Conservation (phyloP, 228 moss, liverwort and hornwort genomes). For the Sphagnum fallax region DNA sequence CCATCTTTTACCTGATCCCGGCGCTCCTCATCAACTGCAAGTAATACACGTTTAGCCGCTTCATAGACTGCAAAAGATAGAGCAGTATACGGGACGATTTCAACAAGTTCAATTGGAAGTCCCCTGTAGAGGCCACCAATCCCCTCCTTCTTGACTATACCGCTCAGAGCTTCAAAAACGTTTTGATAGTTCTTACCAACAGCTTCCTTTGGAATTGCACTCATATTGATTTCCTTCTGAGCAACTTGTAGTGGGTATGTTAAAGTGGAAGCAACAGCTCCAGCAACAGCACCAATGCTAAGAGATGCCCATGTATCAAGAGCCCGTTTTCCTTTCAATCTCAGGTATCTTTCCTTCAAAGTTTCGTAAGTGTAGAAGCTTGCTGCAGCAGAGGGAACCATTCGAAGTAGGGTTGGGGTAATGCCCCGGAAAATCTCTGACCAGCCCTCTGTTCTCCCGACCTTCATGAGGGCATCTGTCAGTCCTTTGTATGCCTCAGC, state of each 20-base stretch:
- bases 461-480: conserved; percentile 22
- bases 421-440: conserved; percentile 66
- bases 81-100: conserved; percentile 74
- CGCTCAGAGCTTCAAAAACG: conserved; percentile 59
- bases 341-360: conserved; percentile 42
- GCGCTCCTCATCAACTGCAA: conserved; percentile 65
- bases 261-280: conserved; percentile 49
- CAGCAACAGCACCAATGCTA: conserved; percentile 66
- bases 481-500: conserved; percentile 62
- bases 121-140: conserved; percentile 62
- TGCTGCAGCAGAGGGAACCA: conserved; percentile 62
- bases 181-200: conserved; percentile 55
- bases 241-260: conserved; percentile 79
- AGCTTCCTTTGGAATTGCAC: conserved; percentile 37
- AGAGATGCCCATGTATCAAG: conserved; percentile 46
- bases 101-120: conserved; percentile 30
- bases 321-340: conserved; percentile 11
- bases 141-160: conserved; percentile 49
- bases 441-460: conserved; percentile 58
- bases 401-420: conserved; percentile 53
- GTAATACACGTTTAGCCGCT: conserved; percentile 59
- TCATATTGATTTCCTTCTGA: conserved; percentile 60
- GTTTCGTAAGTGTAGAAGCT: conserved; percentile 89
- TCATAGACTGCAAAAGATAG: conserved; percentile 75
- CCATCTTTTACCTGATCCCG: conserved; percentile 41